Evolutionary conservation across 2,329 filamentous ascomycete species (phyloP), one percentile per base, ranked within the genome.

Genomic region (Scortechinia acanthostroma): DNA sequence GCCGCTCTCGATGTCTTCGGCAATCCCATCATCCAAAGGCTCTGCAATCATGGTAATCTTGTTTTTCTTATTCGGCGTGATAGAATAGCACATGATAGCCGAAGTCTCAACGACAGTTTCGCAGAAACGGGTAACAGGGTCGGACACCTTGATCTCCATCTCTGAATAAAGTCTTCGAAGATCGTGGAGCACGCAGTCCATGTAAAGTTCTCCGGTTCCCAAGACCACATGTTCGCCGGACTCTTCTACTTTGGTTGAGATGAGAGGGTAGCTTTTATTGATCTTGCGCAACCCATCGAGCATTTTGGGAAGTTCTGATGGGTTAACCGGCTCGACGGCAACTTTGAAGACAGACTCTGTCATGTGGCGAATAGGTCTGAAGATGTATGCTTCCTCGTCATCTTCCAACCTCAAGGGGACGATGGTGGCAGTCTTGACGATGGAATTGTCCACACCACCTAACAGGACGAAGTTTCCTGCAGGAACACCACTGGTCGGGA

Each of bases 11-110:
- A 98, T 97, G 56, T 98, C 93, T 56, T 88, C 83, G 3, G 91
- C 89, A 50, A 98, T 95, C 15, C 93, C 93, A 55, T 94, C 87
- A 53, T 98, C 93, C 14, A 98, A 71, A 23, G 93, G 91, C 62
- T 98, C 93, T 3, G 93, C 93, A 47, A 97, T 87, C 88, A 98
- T 96, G 25, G 93, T 97, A 56, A 98, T 86, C 64, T 95, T 95
- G 71, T 98, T 98, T 72, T 96, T 96, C 70, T 98, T 98, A 70
- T 98, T 98, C 2, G 93, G 93, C 2, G 93, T 97, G 54, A 95
- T 82, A 19, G 93, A 91, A 62, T 96, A 98, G 68, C 93, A 98
- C 67, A 96, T 96, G 48, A 95, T 96, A 17, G 91, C 91, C 16
- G 90, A 96, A 53, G 93, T 95, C 63, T 98, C 93, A 28, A 95